phyloP scores from a whole-genome alignment of 2,329 filamentous ascomycete genomes.

The Xylariaceae sp. region DNA sequence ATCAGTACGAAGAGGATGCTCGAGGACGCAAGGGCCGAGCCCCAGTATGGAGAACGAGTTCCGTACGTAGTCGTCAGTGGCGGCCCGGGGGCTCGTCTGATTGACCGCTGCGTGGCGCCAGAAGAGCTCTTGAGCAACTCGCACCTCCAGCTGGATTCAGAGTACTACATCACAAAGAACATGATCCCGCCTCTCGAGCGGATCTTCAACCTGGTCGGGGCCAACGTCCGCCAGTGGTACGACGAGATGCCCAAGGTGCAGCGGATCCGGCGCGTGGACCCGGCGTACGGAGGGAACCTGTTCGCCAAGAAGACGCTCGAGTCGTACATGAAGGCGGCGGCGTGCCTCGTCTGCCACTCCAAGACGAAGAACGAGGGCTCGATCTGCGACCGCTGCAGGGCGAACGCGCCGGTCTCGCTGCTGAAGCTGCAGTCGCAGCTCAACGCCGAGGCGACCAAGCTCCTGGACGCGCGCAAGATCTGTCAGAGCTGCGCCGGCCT shows the following conservation, averaged over 20 bases:
- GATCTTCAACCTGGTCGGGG: slow-evolving; percentile 93
- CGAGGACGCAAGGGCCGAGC: slow-evolving; percentile 76
- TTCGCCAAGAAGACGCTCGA: slow-evolving; percentile 68
- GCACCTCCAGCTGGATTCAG: slow-evolving; percentile 75
- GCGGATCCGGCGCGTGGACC: slow-evolving; percentile 58
- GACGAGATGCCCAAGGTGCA: slow-evolving; percentile 94
- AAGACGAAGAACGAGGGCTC: slow-evolving; percentile 35
- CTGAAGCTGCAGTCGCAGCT: slow-evolving; percentile 56
- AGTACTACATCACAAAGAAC: slow-evolving; percentile 97
- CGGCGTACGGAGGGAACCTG: slow-evolving; percentile 22
- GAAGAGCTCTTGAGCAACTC: slow-evolving; percentile 72
- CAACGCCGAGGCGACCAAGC: slow-evolving; percentile 54
- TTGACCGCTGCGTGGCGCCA: slow-evolving; percentile 84
- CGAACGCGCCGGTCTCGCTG: slow-evolving; percentile 51
- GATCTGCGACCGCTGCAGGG: slow-evolving; percentile 53
- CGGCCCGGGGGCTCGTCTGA: slow-evolving; percentile 74
- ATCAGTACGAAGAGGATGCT: slow-evolving; percentile 84
- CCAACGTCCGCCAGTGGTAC: slow-evolving; percentile 85
- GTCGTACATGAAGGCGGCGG: slow-evolving; percentile 76
- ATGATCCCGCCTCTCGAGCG: slow-evolving; percentile 89
- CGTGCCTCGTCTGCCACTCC: slow-evolving; percentile 68
- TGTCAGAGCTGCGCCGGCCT: slow-evolving; percentile 76
- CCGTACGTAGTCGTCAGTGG: slow-evolving; percentile 91
- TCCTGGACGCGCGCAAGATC: slow-evolving; percentile 57
- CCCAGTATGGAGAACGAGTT: slow-evolving; percentile 90